Evolutionary conservation across 2,329 filamentous ascomycete species (phyloP), one percentile per base, ranked within the genome.

Genomic region (Plectosphaerella cucumerina): DNA sequence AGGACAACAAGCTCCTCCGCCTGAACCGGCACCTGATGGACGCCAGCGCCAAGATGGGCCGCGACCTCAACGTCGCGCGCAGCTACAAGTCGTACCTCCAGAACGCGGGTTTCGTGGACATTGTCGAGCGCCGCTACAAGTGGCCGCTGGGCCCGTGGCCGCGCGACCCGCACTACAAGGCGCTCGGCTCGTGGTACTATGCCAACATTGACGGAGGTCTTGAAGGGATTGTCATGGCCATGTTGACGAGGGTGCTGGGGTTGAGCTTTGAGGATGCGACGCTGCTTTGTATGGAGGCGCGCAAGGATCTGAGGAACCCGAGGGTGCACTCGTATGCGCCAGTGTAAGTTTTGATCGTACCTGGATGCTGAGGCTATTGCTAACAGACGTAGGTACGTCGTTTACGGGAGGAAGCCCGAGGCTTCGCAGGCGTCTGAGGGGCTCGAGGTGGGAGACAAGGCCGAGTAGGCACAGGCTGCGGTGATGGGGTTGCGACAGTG

Each of bases 371-470:
- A 26, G 9, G 9, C 9, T 26, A 26, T 26, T n/a, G 23, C 23
- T 26, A 26, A 26, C 9, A 26, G 5, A 5, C 9, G 23, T 26
- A 26, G 23, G 23, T 26, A 5, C 9, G 23, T 26, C 23, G 23
- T 26, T 26, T 26, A 26, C 12, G 26, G 8, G 8, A 31, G 26
- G 8, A 31, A 31, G 8, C 8, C 26, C 12, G 3, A 11, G 9
- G 26, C n/a, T 31, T 8, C 3, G 4, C 26, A 31, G 26, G 26
- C 26, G 26, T 31, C 26, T 31, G 26, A 9, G 8, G 4, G 12
- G 6, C 26, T 31, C 6, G 4, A 31, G 6, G 26, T 31, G 2
- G 26, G 26, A 31, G 26, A 93, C 65, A 80, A 96, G 26, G 8
- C 26, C 3, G 9, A 11, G 26, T 5, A 31, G 26, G 26, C 5